Conservation (phyloP, 2,329 filamentous ascomycete species). For the Macrophomina pseudophaseolina region DNA sequence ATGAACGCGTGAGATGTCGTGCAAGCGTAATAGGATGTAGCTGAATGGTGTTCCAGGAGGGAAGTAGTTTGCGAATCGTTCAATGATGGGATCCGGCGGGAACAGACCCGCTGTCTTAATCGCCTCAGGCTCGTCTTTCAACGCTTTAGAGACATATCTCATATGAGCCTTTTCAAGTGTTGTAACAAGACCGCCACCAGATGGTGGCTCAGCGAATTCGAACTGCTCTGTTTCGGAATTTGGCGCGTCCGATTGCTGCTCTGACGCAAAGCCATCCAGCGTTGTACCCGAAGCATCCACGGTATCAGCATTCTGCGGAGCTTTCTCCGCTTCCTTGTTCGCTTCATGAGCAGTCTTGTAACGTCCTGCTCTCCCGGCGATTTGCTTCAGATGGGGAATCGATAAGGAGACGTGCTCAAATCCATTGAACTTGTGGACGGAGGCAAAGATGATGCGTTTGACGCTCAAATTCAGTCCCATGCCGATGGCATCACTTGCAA, state of each 20-base stretch:
- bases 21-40: conserved; percentile 78
- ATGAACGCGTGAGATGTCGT: conserved; percentile 69
- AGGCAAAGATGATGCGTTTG: conserved; percentile 87
- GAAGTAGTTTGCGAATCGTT: conserved; percentile 81
- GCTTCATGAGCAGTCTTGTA: conserved; percentile 74
- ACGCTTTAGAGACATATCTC: conserved; percentile 63
- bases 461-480: conserved; percentile 95
- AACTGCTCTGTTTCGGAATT: conserved; percentile 5
- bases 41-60: conserved; percentile 79
- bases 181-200: conserved; percentile 80
- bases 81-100: conserved; percentile 72
- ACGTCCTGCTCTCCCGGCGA: conserved; percentile 88
- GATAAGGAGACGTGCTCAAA: conserved; percentile 61
- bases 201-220: conserved; percentile 29
- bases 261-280: not conserved
- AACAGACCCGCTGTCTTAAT: conserved; percentile 74
- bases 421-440: conserved; percentile 74
- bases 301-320: not conserved
- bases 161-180: conserved; percentile 76
- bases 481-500: conserved; percentile 93
- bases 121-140: conserved; percentile 67
- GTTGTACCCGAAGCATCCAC: not conserved
- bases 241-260: not conserved
- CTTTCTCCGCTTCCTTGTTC: conserved; percentile 33
- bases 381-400: conserved; percentile 88